A percentile compares a stretch with the other conserved stretches of the same genome.
phyloP scores from a whole-genome alignment of 1,284 basidiomycete species.

The Golubevia pallescens region DNA sequence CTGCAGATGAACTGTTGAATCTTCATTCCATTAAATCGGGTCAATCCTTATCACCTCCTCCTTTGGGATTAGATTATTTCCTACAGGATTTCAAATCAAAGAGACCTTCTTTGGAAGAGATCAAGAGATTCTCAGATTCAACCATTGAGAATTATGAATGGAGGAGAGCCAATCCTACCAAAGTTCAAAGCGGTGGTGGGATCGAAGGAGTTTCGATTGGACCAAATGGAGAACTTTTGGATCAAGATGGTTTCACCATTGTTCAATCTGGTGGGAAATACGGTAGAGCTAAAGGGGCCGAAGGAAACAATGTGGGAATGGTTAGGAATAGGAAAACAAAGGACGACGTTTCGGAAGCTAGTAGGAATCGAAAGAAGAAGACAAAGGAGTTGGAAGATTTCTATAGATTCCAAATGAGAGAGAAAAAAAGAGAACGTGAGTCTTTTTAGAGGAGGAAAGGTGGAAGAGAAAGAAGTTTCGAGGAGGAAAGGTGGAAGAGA shows the following conservation, averaged over 20 bases:
- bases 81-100: slow-evolving; percentile 22
- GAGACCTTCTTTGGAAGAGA: slow-evolving; percentile 26
- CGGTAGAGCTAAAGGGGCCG: slow-evolving; percentile 21
- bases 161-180: slow-evolving; percentile 37
- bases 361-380: slow-evolving; percentile 35
- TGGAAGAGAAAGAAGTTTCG: too few relatives aligned
- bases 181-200: slow-evolving; percentile 5
- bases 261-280: slow-evolving; percentile 53
- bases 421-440: slow-evolving; percentile 47
- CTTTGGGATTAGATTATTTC: slow-evolving; percentile 32
- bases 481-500: too few relatives aligned
- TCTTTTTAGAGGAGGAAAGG: neutral
- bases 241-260: slow-evolving; percentile 60
- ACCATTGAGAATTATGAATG: slow-evolving; percentile 37
- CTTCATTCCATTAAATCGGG: too few relatives aligned
- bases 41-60: slow-evolving; percentile 13
- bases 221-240: slow-evolving; percentile 51
- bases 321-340: slow-evolving; percentile 1
- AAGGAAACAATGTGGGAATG: slow-evolving; percentile 7
- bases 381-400: slow-evolving; percentile 44
- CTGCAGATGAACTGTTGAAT: too few relatives aligned
- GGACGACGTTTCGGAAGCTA: neutral
- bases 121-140: slow-evolving; percentile 37
- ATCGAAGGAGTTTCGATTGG: slow-evolving; percentile 51
- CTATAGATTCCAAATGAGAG: slow-evolving; percentile 56